Evolutionary conservation across 768 basidiomycete genomes (phyloP).

Genomic region (Thelephora ganbajun): DNA sequence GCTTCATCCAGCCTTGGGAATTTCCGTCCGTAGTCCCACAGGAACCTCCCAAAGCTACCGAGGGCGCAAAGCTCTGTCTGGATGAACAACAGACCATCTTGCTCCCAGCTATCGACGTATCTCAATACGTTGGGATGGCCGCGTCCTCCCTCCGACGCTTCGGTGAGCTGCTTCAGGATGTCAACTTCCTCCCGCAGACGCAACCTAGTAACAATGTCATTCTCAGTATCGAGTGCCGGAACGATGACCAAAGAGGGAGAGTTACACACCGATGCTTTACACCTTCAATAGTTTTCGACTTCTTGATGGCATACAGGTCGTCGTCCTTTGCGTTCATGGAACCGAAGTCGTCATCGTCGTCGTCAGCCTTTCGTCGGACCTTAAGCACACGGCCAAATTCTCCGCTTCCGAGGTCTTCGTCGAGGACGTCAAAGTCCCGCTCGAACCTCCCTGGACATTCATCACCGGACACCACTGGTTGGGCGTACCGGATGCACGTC

Average conservation of each 20-base stretch:
- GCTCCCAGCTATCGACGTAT: slow-evolving; percentile 95
- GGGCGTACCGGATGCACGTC: slow-evolving; percentile 5
- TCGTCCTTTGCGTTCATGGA: slow-evolving; percentile 6
- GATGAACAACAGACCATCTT: slow-evolving; percentile 77
- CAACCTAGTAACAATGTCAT: slow-evolving; percentile 28
- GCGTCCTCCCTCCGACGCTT: slow-evolving; percentile 18
- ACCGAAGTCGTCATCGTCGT: slow-evolving; percentile 19
- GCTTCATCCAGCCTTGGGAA: slow-evolving; percentile 84
- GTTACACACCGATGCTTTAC: slow-evolving; percentile 68
- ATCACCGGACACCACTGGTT: slow-evolving; percentile 19
- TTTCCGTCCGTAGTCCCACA: slow-evolving; percentile 79
- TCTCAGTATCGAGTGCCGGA: neutral
- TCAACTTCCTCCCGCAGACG: slow-evolving; percentile 93
- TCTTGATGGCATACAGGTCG: slow-evolving; percentile 77
- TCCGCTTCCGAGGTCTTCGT: slow-evolving; percentile 67
- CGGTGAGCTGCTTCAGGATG: slow-evolving; percentile 63
- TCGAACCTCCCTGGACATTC: slow-evolving; percentile 59
- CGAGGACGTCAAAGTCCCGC: slow-evolving; percentile 65
- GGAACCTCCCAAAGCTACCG: slow-evolving; percentile 83
- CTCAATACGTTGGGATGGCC: slow-evolving; percentile 72
- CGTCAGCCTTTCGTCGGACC: slow-evolving; percentile 49
- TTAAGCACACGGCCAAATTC: slow-evolving; percentile 92
- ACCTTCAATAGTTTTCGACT: slow-evolving; percentile 86
- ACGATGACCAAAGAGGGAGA: neutral
- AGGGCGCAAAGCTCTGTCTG: slow-evolving; percentile 89